phyloP scores from a whole-genome alignment of 2,329 filamentous ascomycete genomes.

The Clonostachys rhizophaga region DNA sequence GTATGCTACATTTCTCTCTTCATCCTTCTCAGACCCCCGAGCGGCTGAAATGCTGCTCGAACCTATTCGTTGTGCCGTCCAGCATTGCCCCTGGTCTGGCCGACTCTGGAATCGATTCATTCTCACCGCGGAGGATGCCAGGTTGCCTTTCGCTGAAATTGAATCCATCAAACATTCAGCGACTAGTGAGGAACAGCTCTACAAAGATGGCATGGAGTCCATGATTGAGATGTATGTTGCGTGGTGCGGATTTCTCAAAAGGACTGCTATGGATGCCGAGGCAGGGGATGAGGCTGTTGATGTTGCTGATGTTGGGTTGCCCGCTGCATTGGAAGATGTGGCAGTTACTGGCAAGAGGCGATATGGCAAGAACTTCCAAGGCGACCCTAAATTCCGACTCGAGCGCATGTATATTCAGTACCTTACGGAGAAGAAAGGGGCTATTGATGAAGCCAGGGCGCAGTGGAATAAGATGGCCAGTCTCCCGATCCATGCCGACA shows the following conservation, averaged over 20 bases:
- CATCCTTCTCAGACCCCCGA: slow-evolving; percentile 28
- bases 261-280: slow-evolving; percentile 71
- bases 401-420: slow-evolving; percentile 93
- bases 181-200: slow-evolving; percentile 78
- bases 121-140: slow-evolving; percentile 75
- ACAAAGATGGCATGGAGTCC: slow-evolving; percentile 80
- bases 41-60: slow-evolving; percentile 51
- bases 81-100: slow-evolving; percentile 92
- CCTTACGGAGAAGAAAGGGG: slow-evolving; percentile 77
- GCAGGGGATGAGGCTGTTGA: slow-evolving; percentile 80
- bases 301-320: slow-evolving; percentile 84
- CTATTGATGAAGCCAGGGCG: slow-evolving; percentile 69
- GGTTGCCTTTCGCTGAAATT: slow-evolving; percentile 72
- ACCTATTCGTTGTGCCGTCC: slow-evolving; percentile 74
- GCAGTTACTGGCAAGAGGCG: slow-evolving; percentile 71
- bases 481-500: slow-evolving; percentile 63
- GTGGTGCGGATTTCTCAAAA: slow-evolving; percentile 92
- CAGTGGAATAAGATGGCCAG: slow-evolving; percentile 70
- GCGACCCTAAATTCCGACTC: slow-evolving; percentile 84
- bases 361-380: slow-evolving; percentile 70
- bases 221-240: slow-evolving; percentile 87
- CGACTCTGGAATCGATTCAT: slow-evolving; percentile 88
- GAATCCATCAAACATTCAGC: slow-evolving; percentile 89
- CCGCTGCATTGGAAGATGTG: slow-evolving; percentile 81
- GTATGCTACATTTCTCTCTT: slow-evolving; percentile 70